These are phyloP conservation scores for Terfezia claveryi DNA, from an alignment of 495 filamentous ascomycete species.

Conservation along the genomic window DNA sequence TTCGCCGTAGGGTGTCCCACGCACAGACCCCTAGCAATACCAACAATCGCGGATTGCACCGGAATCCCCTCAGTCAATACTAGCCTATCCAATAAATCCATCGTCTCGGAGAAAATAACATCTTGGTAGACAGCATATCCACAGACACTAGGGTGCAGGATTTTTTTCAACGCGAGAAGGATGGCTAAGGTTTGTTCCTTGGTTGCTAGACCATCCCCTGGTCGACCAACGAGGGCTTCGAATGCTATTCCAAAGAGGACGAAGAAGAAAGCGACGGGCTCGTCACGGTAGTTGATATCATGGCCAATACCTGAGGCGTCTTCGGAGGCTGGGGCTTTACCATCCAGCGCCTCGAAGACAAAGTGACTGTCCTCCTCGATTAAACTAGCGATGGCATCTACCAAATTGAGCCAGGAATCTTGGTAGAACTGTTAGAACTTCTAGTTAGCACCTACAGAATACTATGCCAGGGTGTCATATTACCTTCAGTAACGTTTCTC, in stretches of 20 bases:
- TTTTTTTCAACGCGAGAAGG: slow-evolving; percentile 79
- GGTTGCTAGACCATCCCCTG: slow-evolving; percentile 42
- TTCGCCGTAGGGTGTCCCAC: slow-evolving; percentile 72
- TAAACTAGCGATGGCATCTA: slow-evolving; percentile 90
- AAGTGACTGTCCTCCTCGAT: slow-evolving; percentile 95
- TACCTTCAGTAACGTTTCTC: slow-evolving; percentile 70
- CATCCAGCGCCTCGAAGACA: slow-evolving; percentile 89
- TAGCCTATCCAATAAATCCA: slow-evolving; percentile 84
- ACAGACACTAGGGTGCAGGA: slow-evolving; percentile 80
- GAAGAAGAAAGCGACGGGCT: slow-evolving; percentile 97
- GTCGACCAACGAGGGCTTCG: slow-evolving; percentile 71
- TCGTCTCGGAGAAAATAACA: slow-evolving; percentile 87
- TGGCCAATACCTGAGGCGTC: slow-evolving; percentile 30
- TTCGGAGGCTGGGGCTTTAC: slow-evolving; percentile 39
- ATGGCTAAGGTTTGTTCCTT: slow-evolving; percentile 74
- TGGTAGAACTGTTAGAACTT: slow-evolving; percentile 55
- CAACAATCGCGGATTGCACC: slow-evolving; percentile 80
- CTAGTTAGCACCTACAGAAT: slow-evolving; percentile 12
- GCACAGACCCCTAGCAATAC: slow-evolving; percentile 75
- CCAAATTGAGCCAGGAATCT: slow-evolving; percentile 87
- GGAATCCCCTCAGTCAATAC: slow-evolving; percentile 72
- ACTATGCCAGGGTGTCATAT: not conserved
- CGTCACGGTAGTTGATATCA: slow-evolving; percentile 92
- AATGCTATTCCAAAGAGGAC: slow-evolving; percentile 92
- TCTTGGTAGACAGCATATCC: slow-evolving; percentile 92